These are phyloP conservation scores for Marasmius tenuissimus DNA, from an alignment of 1,284 basidiomycete species.

Conservation along the genomic window DNA sequence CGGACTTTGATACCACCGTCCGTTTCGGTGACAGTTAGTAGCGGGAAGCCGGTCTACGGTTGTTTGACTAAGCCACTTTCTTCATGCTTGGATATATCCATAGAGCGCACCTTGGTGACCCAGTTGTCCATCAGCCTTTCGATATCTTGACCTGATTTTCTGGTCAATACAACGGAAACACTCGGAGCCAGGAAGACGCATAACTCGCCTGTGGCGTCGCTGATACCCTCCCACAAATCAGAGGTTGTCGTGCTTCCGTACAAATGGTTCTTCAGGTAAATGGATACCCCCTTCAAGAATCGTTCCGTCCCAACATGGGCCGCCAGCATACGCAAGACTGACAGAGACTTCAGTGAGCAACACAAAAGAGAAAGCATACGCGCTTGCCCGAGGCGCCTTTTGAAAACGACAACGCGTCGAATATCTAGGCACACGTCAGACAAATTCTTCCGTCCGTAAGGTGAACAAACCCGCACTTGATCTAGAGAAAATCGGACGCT, in stretches of 20 bases:
- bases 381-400: constrained; percentile 80
- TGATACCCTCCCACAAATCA: constrained; percentile 91
- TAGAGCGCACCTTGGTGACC: constrained; percentile 72
- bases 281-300: constrained; percentile 86
- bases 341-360: not conserved
- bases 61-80: not conserved
- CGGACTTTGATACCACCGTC: constrained; percentile 71
- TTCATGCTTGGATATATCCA: no score
- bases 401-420: constrained; percentile 83
- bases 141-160: constrained; percentile 63
- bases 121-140: constrained; percentile 89
- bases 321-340: constrained; percentile 91
- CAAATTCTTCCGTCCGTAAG: not conserved
- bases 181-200: constrained; percentile 13
- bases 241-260: constrained; percentile 86
- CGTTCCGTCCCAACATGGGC: constrained; percentile 87
- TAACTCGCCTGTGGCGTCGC: constrained; percentile 59
- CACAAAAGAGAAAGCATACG: not conserved
- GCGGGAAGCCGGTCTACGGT: constrained; percentile 78
- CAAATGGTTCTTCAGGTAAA: constrained; percentile 83
- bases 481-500: not conserved
- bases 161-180: not conserved
- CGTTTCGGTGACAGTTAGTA: constrained; percentile 84
- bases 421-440: constrained; percentile 56
- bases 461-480: not conserved